Evolutionary conservation across 345 rosid genomes (phyloP).

Genomic region (Bruguiera sexangula): DNA sequence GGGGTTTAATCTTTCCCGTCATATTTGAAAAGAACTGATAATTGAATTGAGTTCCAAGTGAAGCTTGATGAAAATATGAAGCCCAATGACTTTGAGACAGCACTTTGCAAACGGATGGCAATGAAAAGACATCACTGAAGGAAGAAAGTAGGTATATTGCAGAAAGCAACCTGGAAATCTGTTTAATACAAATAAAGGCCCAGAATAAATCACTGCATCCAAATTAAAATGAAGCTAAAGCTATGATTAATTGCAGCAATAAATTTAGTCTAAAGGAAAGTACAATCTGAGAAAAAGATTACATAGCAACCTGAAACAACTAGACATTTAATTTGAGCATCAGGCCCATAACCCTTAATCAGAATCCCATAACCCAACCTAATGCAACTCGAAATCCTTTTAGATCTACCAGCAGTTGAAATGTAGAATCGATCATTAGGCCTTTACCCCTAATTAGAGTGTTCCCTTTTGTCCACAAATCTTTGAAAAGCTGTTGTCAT

Average conservation of each 20-base stretch:
- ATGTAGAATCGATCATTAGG: too few species aligned
- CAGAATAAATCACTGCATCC: neutral
- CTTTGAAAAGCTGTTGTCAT: too few species aligned
- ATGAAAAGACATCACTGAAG: conserved; percentile 40
- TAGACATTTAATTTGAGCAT: too few species aligned
- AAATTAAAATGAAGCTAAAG: neutral
- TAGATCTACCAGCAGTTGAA: too few species aligned
- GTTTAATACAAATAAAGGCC: conserved; percentile 7
- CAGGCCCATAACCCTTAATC: too few species aligned
- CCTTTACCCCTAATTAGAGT: too few species aligned
- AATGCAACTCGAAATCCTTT: too few species aligned
- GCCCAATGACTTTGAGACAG: conserved; percentile 86
- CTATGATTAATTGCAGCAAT: neutral
- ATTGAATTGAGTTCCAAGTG: conserved; percentile 72
- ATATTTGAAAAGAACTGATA: conserved; percentile 52
- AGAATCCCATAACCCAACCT: too few species aligned
- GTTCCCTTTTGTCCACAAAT: too few species aligned
- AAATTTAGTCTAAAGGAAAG: neutral
- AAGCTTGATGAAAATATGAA: conserved; percentile 93
- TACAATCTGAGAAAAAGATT: neutral
- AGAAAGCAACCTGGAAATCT: conserved; percentile 84
- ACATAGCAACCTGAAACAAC: neutral
- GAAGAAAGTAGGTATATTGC: conserved; percentile 56
- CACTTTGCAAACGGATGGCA: conserved; percentile 41
- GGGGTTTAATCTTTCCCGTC: conserved; percentile 34